A percentile compares a stretch with the other conserved stretches of the same genome.
Evolutionary conservation across 441 rosid species (phyloP).

Genomic region (Arabidopsis hybrid): DNA sequence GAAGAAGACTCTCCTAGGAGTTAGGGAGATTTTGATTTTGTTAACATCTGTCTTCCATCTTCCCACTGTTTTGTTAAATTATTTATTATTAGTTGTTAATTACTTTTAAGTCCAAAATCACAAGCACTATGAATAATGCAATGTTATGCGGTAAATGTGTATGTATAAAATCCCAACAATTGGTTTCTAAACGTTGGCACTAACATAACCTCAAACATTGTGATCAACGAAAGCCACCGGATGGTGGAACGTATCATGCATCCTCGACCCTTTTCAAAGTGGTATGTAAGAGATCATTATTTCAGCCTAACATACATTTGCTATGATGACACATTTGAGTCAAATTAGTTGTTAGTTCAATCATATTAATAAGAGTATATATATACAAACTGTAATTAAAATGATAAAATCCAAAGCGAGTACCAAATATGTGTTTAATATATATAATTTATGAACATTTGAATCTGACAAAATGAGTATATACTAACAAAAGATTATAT

Average conservation of each 20-base stretch:
- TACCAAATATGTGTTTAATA: not conserved
- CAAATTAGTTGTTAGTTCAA: too few relatives aligned
- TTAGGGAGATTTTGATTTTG: slow-evolving; percentile 32
- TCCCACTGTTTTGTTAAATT: not conserved
- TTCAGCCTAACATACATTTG: not conserved
- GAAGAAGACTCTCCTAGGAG: slow-evolving; percentile 42
- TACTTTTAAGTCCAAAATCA: not conserved
- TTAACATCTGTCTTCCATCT: slow-evolving; percentile 7
- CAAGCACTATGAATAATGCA: not conserved
- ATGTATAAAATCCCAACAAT: not conserved
- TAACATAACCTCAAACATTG: not conserved
- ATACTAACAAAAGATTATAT: not conserved
- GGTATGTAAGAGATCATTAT: not conserved
- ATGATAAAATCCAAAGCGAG: too few relatives aligned
- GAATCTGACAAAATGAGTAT: not conserved
- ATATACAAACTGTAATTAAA: not conserved
- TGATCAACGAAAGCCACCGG: not conserved
- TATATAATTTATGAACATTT: not conserved
- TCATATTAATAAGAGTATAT: too few relatives aligned
- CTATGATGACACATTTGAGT: too few relatives aligned
- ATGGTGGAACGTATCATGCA: slow-evolving; percentile 1
- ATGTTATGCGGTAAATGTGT: not conserved
- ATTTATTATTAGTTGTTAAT: slow-evolving; percentile 4
- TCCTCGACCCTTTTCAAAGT: not conserved
- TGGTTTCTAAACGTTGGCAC: not conserved